Conservation (phyloP, 345 rosid species). For the Conringia planisiliqua region DNA sequence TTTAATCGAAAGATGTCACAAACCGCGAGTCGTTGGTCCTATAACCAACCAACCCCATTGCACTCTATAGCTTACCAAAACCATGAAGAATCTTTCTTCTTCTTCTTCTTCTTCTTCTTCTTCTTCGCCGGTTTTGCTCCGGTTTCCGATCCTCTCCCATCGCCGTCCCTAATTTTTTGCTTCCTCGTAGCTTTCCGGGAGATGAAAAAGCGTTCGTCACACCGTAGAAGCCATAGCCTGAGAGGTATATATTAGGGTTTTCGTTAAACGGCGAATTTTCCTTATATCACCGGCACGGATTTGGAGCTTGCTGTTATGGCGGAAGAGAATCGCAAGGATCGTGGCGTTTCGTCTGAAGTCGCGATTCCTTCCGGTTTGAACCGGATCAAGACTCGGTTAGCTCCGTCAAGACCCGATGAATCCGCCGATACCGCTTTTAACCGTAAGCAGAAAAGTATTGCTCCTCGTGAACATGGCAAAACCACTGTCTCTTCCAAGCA, state of each 20-base stretch:
- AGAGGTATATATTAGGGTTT: slow-evolving; percentile 27
- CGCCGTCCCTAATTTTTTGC: not conserved
- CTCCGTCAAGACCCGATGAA: slow-evolving; percentile 38
- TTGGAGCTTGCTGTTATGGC: slow-evolving; percentile 32
- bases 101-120: not conserved
- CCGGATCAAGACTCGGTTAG: slow-evolving; percentile 66
- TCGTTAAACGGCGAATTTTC: not conserved
- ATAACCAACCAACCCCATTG: slow-evolving; percentile 21
- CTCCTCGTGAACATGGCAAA: slow-evolving; percentile 37
- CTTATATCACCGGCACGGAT: not conserved
- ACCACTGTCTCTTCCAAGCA: slow-evolving; percentile 32
- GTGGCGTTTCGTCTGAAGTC: slow-evolving; percentile 34
- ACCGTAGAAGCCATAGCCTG: slow-evolving; percentile 4
- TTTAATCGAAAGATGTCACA: slow-evolving; percentile 1
- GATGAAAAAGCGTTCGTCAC: slow-evolving; percentile 4
- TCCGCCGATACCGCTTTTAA: slow-evolving; percentile 35
- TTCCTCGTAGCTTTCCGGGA: slow-evolving; percentile 13
- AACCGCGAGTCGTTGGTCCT: slow-evolving; percentile 23
- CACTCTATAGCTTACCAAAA: slow-evolving; percentile 8
- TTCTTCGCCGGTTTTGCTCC: slow-evolving; percentile 7
- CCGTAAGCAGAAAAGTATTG: slow-evolving; percentile 38
- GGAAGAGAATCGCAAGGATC: slow-evolving; percentile 37
- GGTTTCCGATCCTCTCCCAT: not conserved
- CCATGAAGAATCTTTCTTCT: slow-evolving; percentile 17
- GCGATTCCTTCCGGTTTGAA: slow-evolving; percentile 73